Conservation (phyloP, 2,329 filamentous ascomycete genomes). For the Cercospora canescens region DNA sequence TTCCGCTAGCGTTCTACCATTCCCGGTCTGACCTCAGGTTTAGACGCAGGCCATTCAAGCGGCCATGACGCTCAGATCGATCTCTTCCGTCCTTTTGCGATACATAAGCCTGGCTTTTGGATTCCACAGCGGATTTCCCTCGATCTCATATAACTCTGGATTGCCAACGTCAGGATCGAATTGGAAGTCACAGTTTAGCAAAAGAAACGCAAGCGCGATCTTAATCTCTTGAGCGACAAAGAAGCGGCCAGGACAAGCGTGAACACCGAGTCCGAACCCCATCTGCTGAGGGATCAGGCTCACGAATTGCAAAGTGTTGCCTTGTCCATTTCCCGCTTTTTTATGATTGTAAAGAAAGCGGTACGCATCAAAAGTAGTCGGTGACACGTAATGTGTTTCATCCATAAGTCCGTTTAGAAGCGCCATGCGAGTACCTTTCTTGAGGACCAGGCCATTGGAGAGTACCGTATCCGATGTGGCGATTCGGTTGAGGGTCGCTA, state of each 20-base stretch:
- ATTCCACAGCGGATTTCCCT: background rate
- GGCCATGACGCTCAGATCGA: background rate
- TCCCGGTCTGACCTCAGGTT: too few species aligned
- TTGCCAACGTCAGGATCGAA: conserved; percentile 9
- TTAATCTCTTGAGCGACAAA: conserved; percentile 35
- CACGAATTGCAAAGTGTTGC: conserved; percentile 1
- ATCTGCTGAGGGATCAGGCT: conserved; percentile 23
- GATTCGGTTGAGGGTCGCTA: conserved; percentile 26
- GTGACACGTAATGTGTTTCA: conserved; percentile 19
- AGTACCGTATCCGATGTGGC: conserved; percentile 25
- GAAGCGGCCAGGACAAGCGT: conserved; percentile 31
- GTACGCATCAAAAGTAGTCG: conserved; percentile 22
- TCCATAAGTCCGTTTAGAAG: conserved; percentile 12
- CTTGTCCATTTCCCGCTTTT: background rate
- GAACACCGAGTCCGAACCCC: conserved; percentile 32
- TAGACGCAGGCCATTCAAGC: background rate
- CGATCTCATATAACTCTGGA: background rate
- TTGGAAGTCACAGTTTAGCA: conserved; percentile 36
- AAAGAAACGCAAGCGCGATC: conserved; percentile 32
- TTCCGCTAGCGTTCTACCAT: too few species aligned
- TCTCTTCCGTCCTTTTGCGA: conserved; percentile 5
- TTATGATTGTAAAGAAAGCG: conserved; percentile 22
- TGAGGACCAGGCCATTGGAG: conserved; percentile 29
- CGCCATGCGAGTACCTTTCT: conserved; percentile 19
- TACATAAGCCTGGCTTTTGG: background rate